Conservation (phyloP, 2,329 filamentous ascomycete species). For the Rhynchosporium agropyri region DNA sequence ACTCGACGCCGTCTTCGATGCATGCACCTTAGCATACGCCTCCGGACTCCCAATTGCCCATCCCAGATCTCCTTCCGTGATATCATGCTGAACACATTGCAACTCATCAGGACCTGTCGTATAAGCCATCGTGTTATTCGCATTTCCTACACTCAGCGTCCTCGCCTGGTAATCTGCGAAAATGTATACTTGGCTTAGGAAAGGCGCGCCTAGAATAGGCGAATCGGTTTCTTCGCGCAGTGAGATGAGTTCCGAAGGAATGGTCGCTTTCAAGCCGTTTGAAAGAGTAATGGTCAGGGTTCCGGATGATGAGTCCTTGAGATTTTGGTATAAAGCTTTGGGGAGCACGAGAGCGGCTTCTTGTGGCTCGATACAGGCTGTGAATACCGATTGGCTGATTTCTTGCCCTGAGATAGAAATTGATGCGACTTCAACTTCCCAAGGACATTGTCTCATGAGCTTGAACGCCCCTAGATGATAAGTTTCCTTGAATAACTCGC, state of each 20-base stretch:
- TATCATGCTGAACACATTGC: constrained; percentile 18
- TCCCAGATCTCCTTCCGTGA: constrained; percentile 16
- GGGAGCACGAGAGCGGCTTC: constrained; percentile 19
- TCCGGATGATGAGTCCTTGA: background rate
- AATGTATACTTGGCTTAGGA: constrained; percentile 24
- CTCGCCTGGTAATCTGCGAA: constrained; percentile 24
- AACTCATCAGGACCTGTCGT: constrained; percentile 14
- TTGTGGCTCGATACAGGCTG: constrained; percentile 22
- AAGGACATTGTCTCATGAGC: constrained; percentile 19
- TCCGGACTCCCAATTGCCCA: constrained; percentile 20
- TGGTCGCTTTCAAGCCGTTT: constrained; percentile 11
- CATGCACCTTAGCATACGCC: background rate
- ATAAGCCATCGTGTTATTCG: constrained; percentile 18
- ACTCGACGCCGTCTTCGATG: constrained; percentile 11
- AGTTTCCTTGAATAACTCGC: constrained; percentile 15
- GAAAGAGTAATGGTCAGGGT: constrained; percentile 17
- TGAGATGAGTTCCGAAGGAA: constrained; percentile 16
- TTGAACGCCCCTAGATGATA: constrained; percentile 18
- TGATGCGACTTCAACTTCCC: constrained; percentile 18
- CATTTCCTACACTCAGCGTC: constrained; percentile 21
- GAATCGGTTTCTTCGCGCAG: constrained; percentile 12
- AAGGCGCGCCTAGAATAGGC: constrained; percentile 22
- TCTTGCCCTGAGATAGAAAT: constrained; percentile 1
- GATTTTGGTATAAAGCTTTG: background rate
- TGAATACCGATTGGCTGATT: constrained; percentile 11